Base-by-base conservation (phyloP, 768 basidiomycete species). In the Boletus rubroflammeus region DNA sequence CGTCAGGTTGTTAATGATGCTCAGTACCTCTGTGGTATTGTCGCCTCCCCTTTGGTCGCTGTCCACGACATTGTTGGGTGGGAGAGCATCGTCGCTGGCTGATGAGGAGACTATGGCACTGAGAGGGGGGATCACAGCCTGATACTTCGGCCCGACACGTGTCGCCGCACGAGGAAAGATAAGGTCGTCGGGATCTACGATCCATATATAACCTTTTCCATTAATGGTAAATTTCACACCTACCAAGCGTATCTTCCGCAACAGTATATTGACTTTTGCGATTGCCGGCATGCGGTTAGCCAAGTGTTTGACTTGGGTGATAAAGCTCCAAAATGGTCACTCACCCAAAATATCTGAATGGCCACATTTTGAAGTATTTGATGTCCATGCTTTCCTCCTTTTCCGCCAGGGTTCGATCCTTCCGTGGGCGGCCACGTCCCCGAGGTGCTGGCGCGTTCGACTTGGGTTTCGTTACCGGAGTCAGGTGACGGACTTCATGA, bases 321-420 rank as follows among this genome's bases (percentile, higher is more conserved):
- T 42, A 26, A 26, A 39, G 14, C 36, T 23, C 32, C 32, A 8
- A 38, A 39, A 53, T 35, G 17, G 28, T 3, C 21, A 72, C 88
- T 72, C 70, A 94, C 94, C 94, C 94, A 70, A 98, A 98, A 74
- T 99, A 99, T 53, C 97, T 81, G 74, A 95, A 97, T 4, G 86
- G 90, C 91, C 88, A 95, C 85, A 86, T 86, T 69, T 86, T 91
- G 75, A 82, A 93, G 71, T 91, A 87, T 65, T 88, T 92, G 56
- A 91, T 84, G 21, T 84, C 80, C 53, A 86, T 73, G 56, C 80
- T 88, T 71, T 88, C 88, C 69, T 90, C 89, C 61, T 81, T 83
- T 63, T 92, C 89, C 3, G 86, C 85, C 51, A 85, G 80, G 42
- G 70, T 70, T 57, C 81, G 80, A 64, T 90, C 89, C 65, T 92